Conservation (phyloP, 257 asterid species). For the Capsicum baccatum region DNA sequence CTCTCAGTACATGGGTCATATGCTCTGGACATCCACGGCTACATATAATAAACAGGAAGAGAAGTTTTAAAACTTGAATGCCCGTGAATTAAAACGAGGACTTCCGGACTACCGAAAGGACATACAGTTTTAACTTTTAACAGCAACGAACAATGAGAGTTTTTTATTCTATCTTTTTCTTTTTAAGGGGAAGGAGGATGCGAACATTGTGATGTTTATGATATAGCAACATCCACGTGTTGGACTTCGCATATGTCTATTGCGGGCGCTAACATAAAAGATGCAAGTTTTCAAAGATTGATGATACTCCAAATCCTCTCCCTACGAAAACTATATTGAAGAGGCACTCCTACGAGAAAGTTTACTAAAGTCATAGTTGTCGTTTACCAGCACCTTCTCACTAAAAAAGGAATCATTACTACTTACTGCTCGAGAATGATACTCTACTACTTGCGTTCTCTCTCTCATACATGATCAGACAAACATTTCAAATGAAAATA, state of each 20-base stretch:
- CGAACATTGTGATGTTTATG: no score
- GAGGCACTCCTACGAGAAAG: background rate
- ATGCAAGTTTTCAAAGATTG: background rate
- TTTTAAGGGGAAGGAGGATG: no score
- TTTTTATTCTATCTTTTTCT: no score
- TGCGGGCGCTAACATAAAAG: no score
- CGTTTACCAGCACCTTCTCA: background rate
- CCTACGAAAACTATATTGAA: background rate
- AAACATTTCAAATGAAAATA: background rate
- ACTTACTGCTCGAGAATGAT: background rate
- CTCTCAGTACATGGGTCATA: slow-evolving; percentile 95
- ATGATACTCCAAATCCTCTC: background rate
- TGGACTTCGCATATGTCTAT: no score
- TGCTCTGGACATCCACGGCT: slow-evolving; percentile 97
- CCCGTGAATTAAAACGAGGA: background rate
- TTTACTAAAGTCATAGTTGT: background rate
- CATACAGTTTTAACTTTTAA: no score
- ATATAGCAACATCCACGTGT: no score
- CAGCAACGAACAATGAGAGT: no score
- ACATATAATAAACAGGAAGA: slow-evolving; percentile 34
- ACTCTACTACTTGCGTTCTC: background rate
- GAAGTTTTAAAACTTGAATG: slow-evolving; percentile 6
- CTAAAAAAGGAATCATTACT: background rate
- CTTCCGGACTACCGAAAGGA: background rate
- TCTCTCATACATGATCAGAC: background rate